These are phyloP conservation scores for Cokeromyces recurvatus DNA, from an alignment of 371 early-diverging fungal genomes.

Conservation along the genomic window DNA sequence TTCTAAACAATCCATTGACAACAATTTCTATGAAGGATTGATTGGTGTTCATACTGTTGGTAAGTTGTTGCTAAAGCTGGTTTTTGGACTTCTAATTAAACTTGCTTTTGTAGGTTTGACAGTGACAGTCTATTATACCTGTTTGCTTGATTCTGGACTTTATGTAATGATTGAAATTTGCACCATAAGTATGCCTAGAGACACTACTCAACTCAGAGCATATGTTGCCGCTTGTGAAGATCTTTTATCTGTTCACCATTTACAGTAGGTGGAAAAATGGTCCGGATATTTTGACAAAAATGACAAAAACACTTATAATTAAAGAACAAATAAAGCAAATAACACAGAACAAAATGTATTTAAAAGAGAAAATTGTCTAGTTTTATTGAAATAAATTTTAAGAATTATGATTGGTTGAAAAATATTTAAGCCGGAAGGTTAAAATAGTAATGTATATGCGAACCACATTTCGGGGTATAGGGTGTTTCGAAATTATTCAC, in stretches of 20 bases:
- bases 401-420: no score
- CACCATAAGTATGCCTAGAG: slow-evolving; percentile 7
- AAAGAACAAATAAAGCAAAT: no score
- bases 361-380: no score
- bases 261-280: no score
- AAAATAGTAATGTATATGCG: no score
- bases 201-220: neutral
- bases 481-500: no score
- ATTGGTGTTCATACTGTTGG: slow-evolving; percentile 13
- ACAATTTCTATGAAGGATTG: slow-evolving; percentile 4
- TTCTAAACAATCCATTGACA: slow-evolving; percentile 5
- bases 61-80: slow-evolving; percentile 3
- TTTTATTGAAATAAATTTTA: no score
- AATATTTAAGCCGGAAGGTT: no score
- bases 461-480: no score
- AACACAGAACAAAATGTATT: no score
- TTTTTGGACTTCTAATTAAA: slow-evolving; percentile 2
- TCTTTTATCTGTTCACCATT: slow-evolving; percentile 2
- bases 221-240: slow-evolving; percentile 8
- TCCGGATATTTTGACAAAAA: no score
- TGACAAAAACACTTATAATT: no score
- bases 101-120: slow-evolving; percentile 2
- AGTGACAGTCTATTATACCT: slow-evolving; percentile 1
- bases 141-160: slow-evolving; percentile 1
- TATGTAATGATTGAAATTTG: slow-evolving; percentile 12